Evolutionary conservation across 2,329 filamentous ascomycete genomes (phyloP), one percentile per base, ranked within the genome.

Genomic region (Penicillium sp.): DNA sequence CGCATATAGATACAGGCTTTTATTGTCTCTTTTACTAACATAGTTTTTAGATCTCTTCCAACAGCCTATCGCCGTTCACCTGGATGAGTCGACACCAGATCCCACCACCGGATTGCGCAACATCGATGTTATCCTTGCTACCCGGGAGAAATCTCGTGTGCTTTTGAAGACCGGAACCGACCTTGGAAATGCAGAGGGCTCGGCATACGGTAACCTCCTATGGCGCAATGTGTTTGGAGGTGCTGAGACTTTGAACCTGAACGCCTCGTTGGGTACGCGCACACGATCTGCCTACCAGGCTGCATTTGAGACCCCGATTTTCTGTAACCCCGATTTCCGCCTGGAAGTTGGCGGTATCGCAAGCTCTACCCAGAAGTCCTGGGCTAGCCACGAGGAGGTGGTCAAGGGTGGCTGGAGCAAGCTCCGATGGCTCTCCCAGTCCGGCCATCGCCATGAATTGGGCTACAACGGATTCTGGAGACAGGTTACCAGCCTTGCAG

Each of bases 161-260:
- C 87, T 92, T 58, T 84, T 98, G 69, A 96, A 96, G 79, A 96
- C 93, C 0, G 95, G 95, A 58, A 98, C 95, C 9, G 93, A 98
- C 72, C 83, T 96, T 46, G 95, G 95, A 61, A 96, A 96, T 70
- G 88, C 91, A 23, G 95, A 99, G 76, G 95, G 93, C 35, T 96
- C 93, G 8, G 93, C 93, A 4, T 98, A 96, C 71, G 88, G 91
- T 64, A 93, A 95, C 65, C 83, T 92, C 45, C 83, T 93, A 51
- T 88, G 92, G 81, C 88, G 95, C 65, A 99, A 99, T 76, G 84
- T 99, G 58, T 91, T 99, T 72, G 95, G 95, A 51, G 95, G 95
- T 39, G 95, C 93, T 25, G 95, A 99, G 79, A 90, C 89, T 55
- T 78, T 99, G 61, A 91, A 91, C 52, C 80, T 96, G 58, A 93